Conservation (phyloP, 768 basidiomycete genomes). For the Paxillus rubicundulus region DNA sequence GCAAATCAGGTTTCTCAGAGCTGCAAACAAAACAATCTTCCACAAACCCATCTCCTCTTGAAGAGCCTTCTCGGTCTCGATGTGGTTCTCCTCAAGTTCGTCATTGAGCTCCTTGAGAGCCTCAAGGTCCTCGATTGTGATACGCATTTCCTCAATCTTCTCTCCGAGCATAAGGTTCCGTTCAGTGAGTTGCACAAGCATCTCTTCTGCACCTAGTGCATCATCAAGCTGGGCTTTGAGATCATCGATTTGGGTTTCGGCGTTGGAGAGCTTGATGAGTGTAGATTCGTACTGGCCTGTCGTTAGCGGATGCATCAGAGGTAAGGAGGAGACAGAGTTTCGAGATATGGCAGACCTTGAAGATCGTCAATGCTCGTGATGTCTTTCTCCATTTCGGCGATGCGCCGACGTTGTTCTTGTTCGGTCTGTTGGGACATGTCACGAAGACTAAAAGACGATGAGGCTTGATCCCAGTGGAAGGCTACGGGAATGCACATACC, state of each 20-base stretch:
- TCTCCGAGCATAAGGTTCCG: slow-evolving; percentile 90
- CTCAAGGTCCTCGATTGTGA: slow-evolving; percentile 94
- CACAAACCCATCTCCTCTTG: slow-evolving; percentile 83
- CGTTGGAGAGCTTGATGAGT: slow-evolving; percentile 78
- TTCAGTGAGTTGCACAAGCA: slow-evolving; percentile 93
- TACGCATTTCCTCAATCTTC: slow-evolving; percentile 98
- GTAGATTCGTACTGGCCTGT: slow-evolving; percentile 78
- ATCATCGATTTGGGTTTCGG: slow-evolving; percentile 90
- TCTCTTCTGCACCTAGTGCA: slow-evolving; percentile 92
- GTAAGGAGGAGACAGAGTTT: background rate
- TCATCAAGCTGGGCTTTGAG: slow-evolving; percentile 94
- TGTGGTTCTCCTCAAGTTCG: slow-evolving; percentile 94
- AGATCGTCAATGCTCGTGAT: slow-evolving; percentile 74
- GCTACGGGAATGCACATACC: slow-evolving; percentile 40
- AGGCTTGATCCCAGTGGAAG: background rate
- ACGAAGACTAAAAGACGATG: slow-evolving; percentile 54
- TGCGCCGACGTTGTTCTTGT: slow-evolving; percentile 73
- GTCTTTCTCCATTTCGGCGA: slow-evolving; percentile 89
- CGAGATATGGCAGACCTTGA: slow-evolving; percentile 52
- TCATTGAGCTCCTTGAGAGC: slow-evolving; percentile 94
- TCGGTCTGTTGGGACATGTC: slow-evolving; percentile 89
- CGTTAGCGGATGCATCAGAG: slow-evolving; percentile 6
- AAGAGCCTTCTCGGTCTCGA: slow-evolving; percentile 88
- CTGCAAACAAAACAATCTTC: background rate
- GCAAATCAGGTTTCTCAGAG: slow-evolving; percentile 1